Evolutionary conservation across 2,329 filamentous ascomycete genomes (phyloP).

Genomic region (Sclerotinia borealis): DNA sequence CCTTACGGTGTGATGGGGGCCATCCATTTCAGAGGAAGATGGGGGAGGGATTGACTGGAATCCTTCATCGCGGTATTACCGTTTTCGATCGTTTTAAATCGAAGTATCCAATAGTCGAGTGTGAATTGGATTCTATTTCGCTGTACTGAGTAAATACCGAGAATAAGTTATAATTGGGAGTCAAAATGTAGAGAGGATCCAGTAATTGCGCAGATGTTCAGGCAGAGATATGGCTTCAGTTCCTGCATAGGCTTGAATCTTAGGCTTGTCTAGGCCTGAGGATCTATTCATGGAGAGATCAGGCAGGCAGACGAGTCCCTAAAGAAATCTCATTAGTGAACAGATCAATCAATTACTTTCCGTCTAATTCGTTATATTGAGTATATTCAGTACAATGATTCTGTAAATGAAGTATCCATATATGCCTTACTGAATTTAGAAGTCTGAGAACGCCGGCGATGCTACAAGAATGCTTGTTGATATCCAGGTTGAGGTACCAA

Average conservation of each 20-base stretch:
- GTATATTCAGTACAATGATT: not conserved
- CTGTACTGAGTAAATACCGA: not conserved
- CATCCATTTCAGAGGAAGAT: not conserved
- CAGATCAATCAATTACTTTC: not conserved
- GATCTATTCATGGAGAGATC: not conserved
- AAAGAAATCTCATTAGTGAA: not conserved
- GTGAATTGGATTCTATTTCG: not conserved
- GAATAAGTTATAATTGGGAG: not conserved
- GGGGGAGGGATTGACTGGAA: not conserved
- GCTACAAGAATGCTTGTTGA: not conserved
- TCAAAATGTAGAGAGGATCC: not conserved
- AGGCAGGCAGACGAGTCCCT: constrained; percentile 1
- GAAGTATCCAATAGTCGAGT: not conserved
- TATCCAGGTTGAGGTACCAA: not conserved
- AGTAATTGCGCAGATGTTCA: not conserved
- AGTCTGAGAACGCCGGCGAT: not conserved
- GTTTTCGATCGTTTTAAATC: not conserved
- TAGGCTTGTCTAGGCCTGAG: not conserved
- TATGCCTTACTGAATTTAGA: not conserved
- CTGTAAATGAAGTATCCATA: not conserved
- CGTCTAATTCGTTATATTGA: not conserved
- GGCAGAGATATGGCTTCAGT: not conserved
- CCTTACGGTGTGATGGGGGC: not conserved
- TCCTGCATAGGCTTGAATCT: not conserved
- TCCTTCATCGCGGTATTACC: constrained; percentile 5